These are phyloP conservation scores for Eucalyptus curtisii DNA, from an alignment of 345 rosid genomes.

Conservation along the genomic window DNA sequence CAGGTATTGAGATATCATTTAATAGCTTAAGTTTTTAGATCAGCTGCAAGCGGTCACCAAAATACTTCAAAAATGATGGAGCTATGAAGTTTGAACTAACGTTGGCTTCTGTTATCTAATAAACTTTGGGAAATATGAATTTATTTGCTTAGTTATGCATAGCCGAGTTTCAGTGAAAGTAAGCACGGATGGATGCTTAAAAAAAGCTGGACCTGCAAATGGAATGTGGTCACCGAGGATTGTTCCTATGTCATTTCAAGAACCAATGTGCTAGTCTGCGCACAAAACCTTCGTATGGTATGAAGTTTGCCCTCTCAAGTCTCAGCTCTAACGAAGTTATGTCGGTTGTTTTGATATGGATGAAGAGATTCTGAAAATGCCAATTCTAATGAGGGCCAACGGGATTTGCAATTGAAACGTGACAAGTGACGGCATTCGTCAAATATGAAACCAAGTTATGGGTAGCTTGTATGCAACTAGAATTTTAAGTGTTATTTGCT, in stretches of 20 bases:
- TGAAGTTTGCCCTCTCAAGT: not conserved
- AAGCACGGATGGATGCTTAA: not conserved
- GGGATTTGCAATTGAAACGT: not conserved
- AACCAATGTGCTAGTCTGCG: not conserved
- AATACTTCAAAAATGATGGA: not conserved
- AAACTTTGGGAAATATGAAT: not conserved
- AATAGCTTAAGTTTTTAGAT: not conserved
- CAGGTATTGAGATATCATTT: not conserved
- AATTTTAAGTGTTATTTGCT: not conserved
- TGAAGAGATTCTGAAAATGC: not conserved
- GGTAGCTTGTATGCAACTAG: not conserved
- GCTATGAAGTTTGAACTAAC: not conserved
- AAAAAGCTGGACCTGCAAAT: not conserved
- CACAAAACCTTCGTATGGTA: not conserved
- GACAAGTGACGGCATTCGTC: not conserved
- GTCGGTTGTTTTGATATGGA: not conserved
- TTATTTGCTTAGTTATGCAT: not conserved
- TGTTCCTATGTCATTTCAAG: not conserved
- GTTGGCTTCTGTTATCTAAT: not conserved
- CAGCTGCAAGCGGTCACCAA: not conserved
- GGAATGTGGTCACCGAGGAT: not conserved
- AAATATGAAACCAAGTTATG: not conserved
- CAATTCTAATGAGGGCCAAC: not conserved
- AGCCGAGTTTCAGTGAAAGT: not conserved
- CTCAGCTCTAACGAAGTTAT: not conserved